Conservation (phyloP, 305 asterid genomes). For the Plantago coronopus region DNA sequence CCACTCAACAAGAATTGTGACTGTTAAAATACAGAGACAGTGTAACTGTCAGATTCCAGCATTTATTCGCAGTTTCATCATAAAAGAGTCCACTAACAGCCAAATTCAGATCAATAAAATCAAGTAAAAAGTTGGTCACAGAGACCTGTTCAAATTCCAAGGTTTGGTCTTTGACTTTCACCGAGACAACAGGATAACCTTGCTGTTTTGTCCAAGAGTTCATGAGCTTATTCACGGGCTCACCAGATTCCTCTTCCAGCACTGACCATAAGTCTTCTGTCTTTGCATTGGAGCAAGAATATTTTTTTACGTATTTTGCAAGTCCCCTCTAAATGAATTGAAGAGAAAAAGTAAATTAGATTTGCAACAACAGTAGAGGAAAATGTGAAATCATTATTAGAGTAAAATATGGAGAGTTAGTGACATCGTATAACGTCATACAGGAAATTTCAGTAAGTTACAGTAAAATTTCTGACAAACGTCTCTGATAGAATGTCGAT, state of each 20-base stretch:
- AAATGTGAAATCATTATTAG: constrained; percentile 12
- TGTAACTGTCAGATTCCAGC: constrained; percentile 23
- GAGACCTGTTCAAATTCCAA: constrained; percentile 91
- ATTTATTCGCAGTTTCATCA: constrained; percentile 11
- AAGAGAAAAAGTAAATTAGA: constrained; percentile 6
- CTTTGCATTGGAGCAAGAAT: constrained; percentile 88
- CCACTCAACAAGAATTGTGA: constrained; percentile 78
- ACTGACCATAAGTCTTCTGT: constrained; percentile 98
- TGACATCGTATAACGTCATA: background rate
- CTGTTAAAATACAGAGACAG: constrained; percentile 46
- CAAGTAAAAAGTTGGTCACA: constrained; percentile 16
- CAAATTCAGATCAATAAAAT: constrained; percentile 13
- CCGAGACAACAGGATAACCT: constrained; percentile 94
- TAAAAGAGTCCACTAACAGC: constrained; percentile 1
- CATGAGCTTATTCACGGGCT: constrained; percentile 91
- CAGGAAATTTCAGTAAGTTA: background rate
- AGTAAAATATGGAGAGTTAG: background rate
- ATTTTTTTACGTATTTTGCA: constrained; percentile 78
- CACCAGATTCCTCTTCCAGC: constrained; percentile 87
- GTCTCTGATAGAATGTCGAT: no score
- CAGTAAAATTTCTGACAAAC: background rate
- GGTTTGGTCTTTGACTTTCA: constrained; percentile 56
- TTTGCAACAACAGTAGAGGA: constrained; percentile 7
- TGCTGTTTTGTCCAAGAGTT: constrained; percentile 91
- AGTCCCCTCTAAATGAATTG: constrained; percentile 66